These are phyloP conservation scores for Trichosporon sp. DNA, from an alignment of 1,284 basidiomycete species.

Conservation along the genomic window DNA sequence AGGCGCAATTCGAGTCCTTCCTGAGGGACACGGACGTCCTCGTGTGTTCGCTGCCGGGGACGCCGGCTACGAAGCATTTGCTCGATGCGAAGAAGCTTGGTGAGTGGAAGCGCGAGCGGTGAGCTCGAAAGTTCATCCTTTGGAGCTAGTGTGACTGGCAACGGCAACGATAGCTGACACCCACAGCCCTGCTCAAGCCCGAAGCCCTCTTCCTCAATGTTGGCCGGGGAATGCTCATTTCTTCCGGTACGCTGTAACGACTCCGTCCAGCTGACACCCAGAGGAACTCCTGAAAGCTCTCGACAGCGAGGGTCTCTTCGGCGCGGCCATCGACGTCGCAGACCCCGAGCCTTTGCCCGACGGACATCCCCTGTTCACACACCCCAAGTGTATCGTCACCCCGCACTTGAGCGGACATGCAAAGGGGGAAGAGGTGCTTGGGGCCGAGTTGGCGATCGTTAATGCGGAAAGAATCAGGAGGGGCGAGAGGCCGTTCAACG, in stretches of 20 bases:
- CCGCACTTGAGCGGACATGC: slow-evolving; percentile 47
- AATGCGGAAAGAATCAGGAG: slow-evolving; percentile 45
- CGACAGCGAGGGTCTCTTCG: slow-evolving; percentile 37
- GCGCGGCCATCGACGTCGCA: slow-evolving; percentile 51
- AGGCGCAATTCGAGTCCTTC: slow-evolving; percentile 45
- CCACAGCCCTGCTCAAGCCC: slow-evolving; percentile 37
- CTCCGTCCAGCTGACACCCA: slow-evolving; percentile 24
- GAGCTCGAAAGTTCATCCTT: too few species aligned
- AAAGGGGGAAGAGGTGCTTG: slow-evolving; percentile 46
- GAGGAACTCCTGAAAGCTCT: slow-evolving; percentile 46
- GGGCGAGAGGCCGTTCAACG: slow-evolving; percentile 40
- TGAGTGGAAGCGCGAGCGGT: slow-evolving; percentile 28
- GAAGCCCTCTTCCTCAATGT: slow-evolving; percentile 52
- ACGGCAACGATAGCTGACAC: neutral
- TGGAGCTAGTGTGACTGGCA: neutral
- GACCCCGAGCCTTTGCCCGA: slow-evolving; percentile 51
- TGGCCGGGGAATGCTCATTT: slow-evolving; percentile 49
- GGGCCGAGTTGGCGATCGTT: slow-evolving; percentile 48
- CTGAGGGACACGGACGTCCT: slow-evolving; percentile 51
- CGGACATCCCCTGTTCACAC: slow-evolving; percentile 45
- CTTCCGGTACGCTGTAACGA: slow-evolving; percentile 29
- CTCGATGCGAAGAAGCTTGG: slow-evolving; percentile 48
- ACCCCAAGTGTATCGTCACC: slow-evolving; percentile 47
- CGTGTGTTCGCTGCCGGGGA: slow-evolving; percentile 50
- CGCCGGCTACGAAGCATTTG: slow-evolving; percentile 44